Evolutionary conservation across 169 alveolate genomes (phyloP).

Genomic region (Theileria parva): DNA sequence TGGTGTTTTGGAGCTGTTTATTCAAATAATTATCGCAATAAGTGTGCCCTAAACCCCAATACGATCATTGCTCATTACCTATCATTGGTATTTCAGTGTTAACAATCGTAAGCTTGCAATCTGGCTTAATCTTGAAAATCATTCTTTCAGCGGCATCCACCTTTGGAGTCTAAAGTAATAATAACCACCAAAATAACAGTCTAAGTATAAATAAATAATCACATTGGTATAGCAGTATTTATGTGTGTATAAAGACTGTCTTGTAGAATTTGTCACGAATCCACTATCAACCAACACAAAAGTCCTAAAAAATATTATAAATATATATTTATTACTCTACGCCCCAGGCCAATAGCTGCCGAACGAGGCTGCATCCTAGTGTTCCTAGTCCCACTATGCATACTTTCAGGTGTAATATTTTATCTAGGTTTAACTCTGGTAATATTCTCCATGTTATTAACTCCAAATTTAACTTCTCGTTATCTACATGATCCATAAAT

Average conservation of each 20-base stretch:
- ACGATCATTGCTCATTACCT: conserved; percentile 33
- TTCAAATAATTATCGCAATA: conserved; percentile 31
- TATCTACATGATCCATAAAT: conserved; percentile 46
- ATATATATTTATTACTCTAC: conserved; percentile 18
- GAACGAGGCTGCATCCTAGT: conserved; percentile 71
- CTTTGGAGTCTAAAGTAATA: conserved; percentile 41
- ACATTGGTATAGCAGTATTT: conserved; percentile 21
- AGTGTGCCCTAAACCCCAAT: conserved; percentile 28
- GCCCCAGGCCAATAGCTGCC: conserved; percentile 77
- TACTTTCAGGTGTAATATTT: conserved; percentile 48
- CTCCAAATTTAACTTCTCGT: conserved; percentile 67
- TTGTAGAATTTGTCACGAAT: conserved; percentile 63
- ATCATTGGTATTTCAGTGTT: conserved; percentile 75
- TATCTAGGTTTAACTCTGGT: conserved; percentile 62
- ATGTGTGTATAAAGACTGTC: conserved; percentile 67
- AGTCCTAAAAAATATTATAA: background rate
- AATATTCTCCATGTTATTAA: conserved; percentile 72
- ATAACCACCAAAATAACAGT: conserved; percentile 4
- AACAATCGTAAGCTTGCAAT: conserved; percentile 44
- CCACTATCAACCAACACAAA: conserved; percentile 66
- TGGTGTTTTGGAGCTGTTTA: conserved; percentile 22
- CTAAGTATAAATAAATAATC: background rate
- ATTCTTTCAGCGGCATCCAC: conserved; percentile 65
- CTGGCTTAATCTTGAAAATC: conserved; percentile 67
- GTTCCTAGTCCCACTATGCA: conserved; percentile 76